Evolutionary conservation across 2,329 filamentous ascomycete species (phyloP).

Genomic region (Didymella glomerata): DNA sequence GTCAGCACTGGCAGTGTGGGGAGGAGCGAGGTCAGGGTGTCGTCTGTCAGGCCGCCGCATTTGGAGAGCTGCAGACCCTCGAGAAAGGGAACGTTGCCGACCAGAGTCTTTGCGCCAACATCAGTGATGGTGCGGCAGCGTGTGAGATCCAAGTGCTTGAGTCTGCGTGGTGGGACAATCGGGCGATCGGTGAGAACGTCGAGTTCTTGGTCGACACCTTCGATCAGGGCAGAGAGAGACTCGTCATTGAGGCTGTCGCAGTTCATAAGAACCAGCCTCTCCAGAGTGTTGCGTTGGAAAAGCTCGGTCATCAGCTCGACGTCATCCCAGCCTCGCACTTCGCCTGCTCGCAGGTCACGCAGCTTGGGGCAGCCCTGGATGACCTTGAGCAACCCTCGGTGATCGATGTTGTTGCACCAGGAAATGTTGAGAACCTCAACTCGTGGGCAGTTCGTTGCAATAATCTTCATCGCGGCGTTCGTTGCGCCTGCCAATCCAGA

Average conservation of each 20-base stretch:
- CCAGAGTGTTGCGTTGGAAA: conserved; percentile 81
- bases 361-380: conserved; percentile 76
- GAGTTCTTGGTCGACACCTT: conserved; percentile 77
- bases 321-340: conserved; percentile 81
- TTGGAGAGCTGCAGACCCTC: conserved; percentile 86
- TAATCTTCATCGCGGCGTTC: conserved; percentile 85
- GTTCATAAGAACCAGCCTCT: conserved; percentile 81
- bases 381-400: conserved; percentile 75
- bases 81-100: conserved; percentile 77
- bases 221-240: conserved; percentile 75
- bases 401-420: conserved; percentile 89
- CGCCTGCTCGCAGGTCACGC: conserved; percentile 81
- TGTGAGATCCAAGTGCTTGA: conserved; percentile 86
- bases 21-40: conserved; percentile 74
- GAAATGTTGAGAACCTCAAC: conserved; percentile 89
- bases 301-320: conserved; percentile 75
- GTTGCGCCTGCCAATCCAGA: conserved; percentile 81
- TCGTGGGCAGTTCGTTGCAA: conserved; percentile 79
- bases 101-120: conserved; percentile 73
- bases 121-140: conserved; percentile 79
- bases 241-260: conserved; percentile 81
- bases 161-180: conserved; percentile 76
- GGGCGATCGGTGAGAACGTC: conserved; percentile 81
- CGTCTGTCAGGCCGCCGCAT: conserved; percentile 77
- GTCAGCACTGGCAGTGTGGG: conserved; percentile 79